Conservation (phyloP, 352 stramenopile species). For the Phytophthora niederhauseri region DNA sequence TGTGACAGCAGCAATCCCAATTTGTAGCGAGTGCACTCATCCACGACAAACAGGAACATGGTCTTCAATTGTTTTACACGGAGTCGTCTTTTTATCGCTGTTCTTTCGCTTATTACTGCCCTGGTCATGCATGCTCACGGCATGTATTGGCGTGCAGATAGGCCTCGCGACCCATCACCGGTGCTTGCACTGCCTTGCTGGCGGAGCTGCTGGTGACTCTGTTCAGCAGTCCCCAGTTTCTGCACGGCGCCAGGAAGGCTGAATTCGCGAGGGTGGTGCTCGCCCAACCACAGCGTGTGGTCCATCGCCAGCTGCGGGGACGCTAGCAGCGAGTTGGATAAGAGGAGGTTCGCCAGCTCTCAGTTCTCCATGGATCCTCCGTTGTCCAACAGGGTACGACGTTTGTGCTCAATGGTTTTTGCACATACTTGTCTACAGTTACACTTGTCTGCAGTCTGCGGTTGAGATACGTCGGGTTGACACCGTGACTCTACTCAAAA, state of each 20-base stretch:
- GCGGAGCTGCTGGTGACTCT: background rate
- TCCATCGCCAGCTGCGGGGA: background rate
- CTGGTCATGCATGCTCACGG: background rate
- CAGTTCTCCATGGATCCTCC: background rate
- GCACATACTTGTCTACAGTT: background rate
- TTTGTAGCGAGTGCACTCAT: no score
- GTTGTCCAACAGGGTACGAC: background rate
- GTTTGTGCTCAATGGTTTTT: background rate
- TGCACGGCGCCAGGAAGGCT: background rate
- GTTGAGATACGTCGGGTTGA: background rate
- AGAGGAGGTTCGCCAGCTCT: background rate
- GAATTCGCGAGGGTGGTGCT: background rate
- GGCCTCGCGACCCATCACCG: background rate
- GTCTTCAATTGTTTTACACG: background rate
- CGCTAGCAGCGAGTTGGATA: background rate
- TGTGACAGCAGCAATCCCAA: no score
- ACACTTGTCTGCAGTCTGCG: background rate
- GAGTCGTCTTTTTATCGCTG: background rate
- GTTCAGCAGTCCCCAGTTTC: background rate
- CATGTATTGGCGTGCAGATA: background rate
- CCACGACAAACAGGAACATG: no score
- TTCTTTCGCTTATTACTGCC: background rate
- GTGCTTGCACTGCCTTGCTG: background rate
- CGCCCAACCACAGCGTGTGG: background rate
- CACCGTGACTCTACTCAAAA: background rate